phyloP scores from a whole-genome alignment of 768 basidiomycete species.

The Suillus bovinus region DNA sequence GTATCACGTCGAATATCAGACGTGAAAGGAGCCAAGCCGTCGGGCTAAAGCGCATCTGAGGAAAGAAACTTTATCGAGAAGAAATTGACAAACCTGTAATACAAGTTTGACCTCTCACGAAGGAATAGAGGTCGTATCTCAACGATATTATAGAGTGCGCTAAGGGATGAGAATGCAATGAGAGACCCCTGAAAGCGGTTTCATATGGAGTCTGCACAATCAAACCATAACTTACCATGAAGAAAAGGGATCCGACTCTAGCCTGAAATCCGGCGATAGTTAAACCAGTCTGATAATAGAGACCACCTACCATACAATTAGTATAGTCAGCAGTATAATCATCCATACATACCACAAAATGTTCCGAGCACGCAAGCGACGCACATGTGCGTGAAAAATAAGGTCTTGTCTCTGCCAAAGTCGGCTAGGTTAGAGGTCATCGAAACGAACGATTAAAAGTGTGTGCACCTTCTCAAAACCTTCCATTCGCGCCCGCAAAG shows the following conservation, averaged over 20 bases:
- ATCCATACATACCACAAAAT: constrained; percentile 65
- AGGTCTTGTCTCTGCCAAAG: constrained; percentile 67
- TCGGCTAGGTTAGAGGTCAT: background rate
- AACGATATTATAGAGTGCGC: constrained; percentile 87
- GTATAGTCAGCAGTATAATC: background rate
- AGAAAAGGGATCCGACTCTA: constrained; percentile 92
- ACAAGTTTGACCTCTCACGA: constrained; percentile 81
- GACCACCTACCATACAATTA: constrained; percentile 53
- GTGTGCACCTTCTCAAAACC: constrained; percentile 62
- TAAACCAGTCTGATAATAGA: constrained; percentile 79
- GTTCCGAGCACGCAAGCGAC: constrained; percentile 77
- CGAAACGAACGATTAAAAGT: background rate
- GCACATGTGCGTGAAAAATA: constrained; percentile 78
- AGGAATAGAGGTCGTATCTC: constrained; percentile 85
- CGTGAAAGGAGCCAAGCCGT: constrained; percentile 90
- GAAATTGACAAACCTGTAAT: constrained; percentile 65
- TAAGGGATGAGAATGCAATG: constrained; percentile 88
- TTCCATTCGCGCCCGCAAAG: constrained; percentile 86
- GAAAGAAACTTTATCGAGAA: background rate
- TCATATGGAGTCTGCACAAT: constrained; percentile 9
- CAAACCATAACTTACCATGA: constrained; percentile 54
- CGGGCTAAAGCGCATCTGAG: constrained; percentile 48
- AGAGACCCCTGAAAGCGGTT: constrained; percentile 65
- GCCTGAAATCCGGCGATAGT: constrained; percentile 94
- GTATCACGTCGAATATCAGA: constrained; percentile 86